Percentiles rank a stretch among this genome's conserved stretches.
Conservation (phyloP, 202 grass and related monocot species). For the Hordeum pubiflorum region DNA sequence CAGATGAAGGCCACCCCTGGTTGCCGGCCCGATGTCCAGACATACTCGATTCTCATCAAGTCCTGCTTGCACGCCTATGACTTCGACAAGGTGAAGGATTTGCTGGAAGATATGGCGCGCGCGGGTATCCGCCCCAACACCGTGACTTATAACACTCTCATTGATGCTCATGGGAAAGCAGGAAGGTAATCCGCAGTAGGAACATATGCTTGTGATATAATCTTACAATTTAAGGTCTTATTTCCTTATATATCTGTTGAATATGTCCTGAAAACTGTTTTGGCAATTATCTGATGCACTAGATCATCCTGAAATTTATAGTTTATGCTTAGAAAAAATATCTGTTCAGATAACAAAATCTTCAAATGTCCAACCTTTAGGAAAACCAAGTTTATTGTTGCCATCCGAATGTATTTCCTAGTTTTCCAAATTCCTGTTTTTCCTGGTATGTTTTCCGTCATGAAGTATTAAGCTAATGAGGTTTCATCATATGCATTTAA, state of each 20-base stretch:
- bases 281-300: neutral
- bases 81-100: constrained; percentile 61
- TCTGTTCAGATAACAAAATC: neutral
- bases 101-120: constrained; percentile 58
- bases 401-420: neutral
- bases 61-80: constrained; percentile 79
- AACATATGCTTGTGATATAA: neutral
- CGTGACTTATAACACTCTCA: constrained; percentile 81
- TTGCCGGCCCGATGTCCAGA: constrained; percentile 72
- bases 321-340: neutral
- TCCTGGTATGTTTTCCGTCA: neutral
- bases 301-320: neutral
- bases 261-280: neutral
- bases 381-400: neutral
- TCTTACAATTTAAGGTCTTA: neutral
- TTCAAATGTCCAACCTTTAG: neutral
- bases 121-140: constrained; percentile 54
- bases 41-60: constrained; percentile 90
- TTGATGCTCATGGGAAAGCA: constrained; percentile 88
- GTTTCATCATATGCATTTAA: constrained; percentile 22
- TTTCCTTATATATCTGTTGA: neutral
- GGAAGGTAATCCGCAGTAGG: constrained; percentile 45
- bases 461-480: neutral
- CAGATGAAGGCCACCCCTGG: constrained; percentile 68
- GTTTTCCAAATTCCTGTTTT: neutral